Evolutionary conservation across 2,329 filamentous ascomycete genomes (phyloP), one percentile per base, ranked within the genome.

Genomic region (Lecanosticta acicola): DNA sequence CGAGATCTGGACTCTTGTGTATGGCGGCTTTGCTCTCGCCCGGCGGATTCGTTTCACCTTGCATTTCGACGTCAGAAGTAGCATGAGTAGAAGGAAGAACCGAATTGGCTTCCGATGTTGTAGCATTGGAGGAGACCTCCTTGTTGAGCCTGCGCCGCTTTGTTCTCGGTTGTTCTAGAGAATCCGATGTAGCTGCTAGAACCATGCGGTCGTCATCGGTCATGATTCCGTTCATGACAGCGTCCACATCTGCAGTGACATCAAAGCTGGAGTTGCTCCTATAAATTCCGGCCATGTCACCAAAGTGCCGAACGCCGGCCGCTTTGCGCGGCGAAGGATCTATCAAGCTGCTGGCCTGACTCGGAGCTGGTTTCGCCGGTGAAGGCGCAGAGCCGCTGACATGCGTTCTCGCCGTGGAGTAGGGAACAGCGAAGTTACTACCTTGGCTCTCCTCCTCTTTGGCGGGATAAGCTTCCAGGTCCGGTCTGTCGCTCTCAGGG

Each of bases 381-480:
- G 58, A 59, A 13, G 46, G 49, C 16, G 46, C 49, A 19, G 50
- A 63, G 4, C 47, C 51, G 13, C 62, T 61, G 5, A 65, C 55
- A 36, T 70, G 63, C 34, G 71, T 68, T 38, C 59, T 62, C 14
- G 68, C 70, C n/a, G 69, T 66, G 3, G 61, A 61, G 45, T 56
- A 65, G 1, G 55, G 52, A 8, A 46, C 48, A n/a, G 42, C 46
- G 32, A 40, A 54, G 21, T 38, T 38, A 21, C 26, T 49, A 26
- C 42, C 48, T 10, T 46, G 48, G 13, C 49, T 39, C 2, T 41
- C 43, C n/a, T 35, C 37, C 3, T 34, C 41, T n/a, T 38, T 38
- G 17, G 35, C 16, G 20, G 35, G 32, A 4, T 42, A 42, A 8
- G 20, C 32, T 13, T 41, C 43, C 17, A 29, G 13, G 3, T 48